Conservation (phyloP, 2,329 filamentous ascomycete species). For the Alternaria sp. region DNA sequence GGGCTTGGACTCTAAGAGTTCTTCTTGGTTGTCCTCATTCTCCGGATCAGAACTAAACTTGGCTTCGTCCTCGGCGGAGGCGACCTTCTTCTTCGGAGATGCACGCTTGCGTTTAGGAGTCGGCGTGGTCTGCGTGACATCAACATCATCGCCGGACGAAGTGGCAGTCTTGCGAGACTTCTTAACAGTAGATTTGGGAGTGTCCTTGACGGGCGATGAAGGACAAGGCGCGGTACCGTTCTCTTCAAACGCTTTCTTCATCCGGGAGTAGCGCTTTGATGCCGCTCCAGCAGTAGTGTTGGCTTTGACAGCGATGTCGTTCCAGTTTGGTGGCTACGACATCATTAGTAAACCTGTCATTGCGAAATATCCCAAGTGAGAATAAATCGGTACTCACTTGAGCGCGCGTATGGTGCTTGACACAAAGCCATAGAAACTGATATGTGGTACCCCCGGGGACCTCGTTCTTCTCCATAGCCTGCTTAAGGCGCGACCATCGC, state of each 20-base stretch:
- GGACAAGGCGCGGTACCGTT: conserved; percentile 17
- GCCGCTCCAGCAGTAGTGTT: conserved; percentile 43
- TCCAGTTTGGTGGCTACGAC: conserved; percentile 35
- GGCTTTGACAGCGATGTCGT: conserved; percentile 37
- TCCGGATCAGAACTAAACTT: conserved; percentile 4
- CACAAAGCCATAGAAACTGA: conserved; percentile 40
- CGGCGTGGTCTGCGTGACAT: neutral
- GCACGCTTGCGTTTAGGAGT: conserved; percentile 36
- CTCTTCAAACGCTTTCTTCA: conserved; percentile 43
- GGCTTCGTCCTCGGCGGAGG: neutral
- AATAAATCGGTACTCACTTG: conserved; percentile 27
- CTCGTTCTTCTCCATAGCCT: conserved; percentile 34
- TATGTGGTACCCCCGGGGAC: conserved; percentile 22
- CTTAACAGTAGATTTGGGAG: conserved; percentile 9
- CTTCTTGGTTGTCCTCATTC: conserved; percentile 7
- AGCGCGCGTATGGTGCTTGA: conserved; percentile 37
- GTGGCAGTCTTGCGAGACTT: conserved; percentile 8
- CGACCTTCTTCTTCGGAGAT: conserved; percentile 13
- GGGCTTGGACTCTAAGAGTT: neutral
- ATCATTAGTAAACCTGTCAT: conserved; percentile 1
- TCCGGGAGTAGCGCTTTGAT: conserved; percentile 44
- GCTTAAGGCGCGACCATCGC: conserved; percentile 48
- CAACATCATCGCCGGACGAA: neutral
- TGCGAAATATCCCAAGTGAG: neutral
- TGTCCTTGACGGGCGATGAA: neutral